Conservation (phyloP, 148 eudicot genomes). For the Vaccinium vitisidaea region DNA sequence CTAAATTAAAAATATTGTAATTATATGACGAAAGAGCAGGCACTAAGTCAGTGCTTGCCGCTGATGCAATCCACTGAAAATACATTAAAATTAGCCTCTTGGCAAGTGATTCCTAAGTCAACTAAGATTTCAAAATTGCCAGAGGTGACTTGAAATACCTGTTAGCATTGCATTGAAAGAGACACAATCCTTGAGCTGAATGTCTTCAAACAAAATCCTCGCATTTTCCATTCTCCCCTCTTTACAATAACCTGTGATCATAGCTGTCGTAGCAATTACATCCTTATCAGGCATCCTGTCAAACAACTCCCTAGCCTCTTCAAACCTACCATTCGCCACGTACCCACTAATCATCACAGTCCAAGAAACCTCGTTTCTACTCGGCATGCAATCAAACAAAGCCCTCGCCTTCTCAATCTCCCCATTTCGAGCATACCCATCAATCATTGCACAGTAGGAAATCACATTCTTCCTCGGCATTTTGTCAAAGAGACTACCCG, state of each 20-base stretch:
- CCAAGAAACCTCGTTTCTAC: slow-evolving; percentile 38
- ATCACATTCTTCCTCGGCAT: slow-evolving; percentile 38
- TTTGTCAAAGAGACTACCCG: slow-evolving; percentile 25
- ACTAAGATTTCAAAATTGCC: background rate
- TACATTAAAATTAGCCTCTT: background rate
- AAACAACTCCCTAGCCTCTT: slow-evolving; percentile 37
- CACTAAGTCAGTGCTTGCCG: too few relatives aligned
- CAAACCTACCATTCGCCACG: slow-evolving; percentile 31
- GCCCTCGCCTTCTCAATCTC: slow-evolving; percentile 32
- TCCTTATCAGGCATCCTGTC: slow-evolving; percentile 30
- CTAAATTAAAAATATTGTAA: background rate
- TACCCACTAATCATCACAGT: slow-evolving; percentile 48
- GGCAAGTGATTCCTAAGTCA: background rate
- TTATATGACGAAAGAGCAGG: background rate
- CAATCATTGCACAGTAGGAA: slow-evolving; percentile 40
- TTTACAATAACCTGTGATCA: slow-evolving; percentile 41
- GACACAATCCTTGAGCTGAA: slow-evolving; percentile 28
- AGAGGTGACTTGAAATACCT: slow-evolving; percentile 22
- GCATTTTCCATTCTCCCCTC: slow-evolving; percentile 43
- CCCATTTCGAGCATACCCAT: slow-evolving; percentile 38
- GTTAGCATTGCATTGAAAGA: slow-evolving; percentile 37
- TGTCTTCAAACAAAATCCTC: slow-evolving; percentile 35
- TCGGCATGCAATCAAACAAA: slow-evolving; percentile 35
- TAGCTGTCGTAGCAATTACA: slow-evolving; percentile 35
- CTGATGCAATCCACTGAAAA: background rate